A percentile compares a stretch with the other conserved stretches of the same genome.
phyloP scores from a whole-genome alignment of 441 rosid species.

The Gossypium davidsonii region DNA sequence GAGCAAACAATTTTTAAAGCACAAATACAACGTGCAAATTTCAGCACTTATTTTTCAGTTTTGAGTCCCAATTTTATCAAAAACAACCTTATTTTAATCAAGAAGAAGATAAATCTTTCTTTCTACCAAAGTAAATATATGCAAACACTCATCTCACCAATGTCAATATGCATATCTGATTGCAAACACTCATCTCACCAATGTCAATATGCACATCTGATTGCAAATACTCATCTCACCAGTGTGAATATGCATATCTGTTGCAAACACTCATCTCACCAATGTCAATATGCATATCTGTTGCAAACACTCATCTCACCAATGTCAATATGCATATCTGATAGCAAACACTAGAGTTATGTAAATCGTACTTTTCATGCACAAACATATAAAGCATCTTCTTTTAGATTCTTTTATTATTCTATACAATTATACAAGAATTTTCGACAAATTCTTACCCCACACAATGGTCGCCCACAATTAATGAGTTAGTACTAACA shows the following conservation, averaged over 20 bases:
- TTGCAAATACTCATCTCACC: neutral
- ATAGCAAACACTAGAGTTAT: neutral
- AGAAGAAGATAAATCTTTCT: neutral
- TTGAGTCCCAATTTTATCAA: neutral
- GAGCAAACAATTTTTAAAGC: neutral
- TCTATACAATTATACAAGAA: neutral
- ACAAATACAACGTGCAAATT: neutral
- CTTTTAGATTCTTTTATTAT: neutral
- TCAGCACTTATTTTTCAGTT: neutral
- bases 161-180: neutral
- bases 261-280: neutral
- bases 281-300: neutral
- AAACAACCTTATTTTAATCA: neutral
- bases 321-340: neutral
- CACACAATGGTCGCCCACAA: constrained; percentile 89
- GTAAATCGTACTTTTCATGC: neutral
- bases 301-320: neutral
- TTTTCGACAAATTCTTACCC: constrained; percentile 49
- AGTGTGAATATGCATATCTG: neutral
- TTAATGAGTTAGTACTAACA: constrained; percentile 54
- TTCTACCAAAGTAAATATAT: neutral
- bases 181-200: neutral
- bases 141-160: neutral
- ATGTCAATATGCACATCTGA: neutral
- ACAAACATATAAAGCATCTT: neutral